Evolutionary conservation across 2,329 filamentous ascomycete genomes (phyloP).

Genomic region (Phaeophleospora eucalypticola): DNA sequence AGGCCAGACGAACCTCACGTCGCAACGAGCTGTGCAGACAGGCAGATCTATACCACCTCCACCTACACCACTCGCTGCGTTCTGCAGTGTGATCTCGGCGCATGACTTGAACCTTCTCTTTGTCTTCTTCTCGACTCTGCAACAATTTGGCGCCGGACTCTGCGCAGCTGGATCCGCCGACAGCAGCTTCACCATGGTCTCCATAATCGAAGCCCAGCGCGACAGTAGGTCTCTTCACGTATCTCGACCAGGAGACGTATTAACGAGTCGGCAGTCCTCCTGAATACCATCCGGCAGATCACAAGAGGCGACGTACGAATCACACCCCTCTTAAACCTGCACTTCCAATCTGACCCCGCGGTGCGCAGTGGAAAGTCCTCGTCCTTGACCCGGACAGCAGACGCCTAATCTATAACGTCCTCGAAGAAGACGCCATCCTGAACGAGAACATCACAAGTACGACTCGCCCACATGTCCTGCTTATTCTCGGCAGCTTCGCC

Average conservation of each 20-base stretch:
- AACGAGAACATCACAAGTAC: constrained; percentile 93
- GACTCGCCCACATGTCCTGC: constrained; percentile 30
- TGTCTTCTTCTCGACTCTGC: not conserved
- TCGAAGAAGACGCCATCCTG: constrained; percentile 94
- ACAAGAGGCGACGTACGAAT: constrained; percentile 64
- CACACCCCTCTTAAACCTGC: constrained; percentile 17
- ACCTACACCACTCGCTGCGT: too few relatives aligned
- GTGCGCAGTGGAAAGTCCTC: constrained; percentile 85
- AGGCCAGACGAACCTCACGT: too few relatives aligned
- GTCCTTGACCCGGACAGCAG: constrained; percentile 80
- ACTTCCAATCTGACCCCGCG: not conserved
- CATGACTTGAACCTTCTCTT: not conserved
- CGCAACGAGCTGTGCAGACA: too few relatives aligned
- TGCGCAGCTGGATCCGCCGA: not conserved
- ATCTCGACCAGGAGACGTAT: not conserved
- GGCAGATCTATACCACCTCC: too few relatives aligned
- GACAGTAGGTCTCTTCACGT: constrained; percentile 53
- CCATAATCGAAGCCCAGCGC: constrained; percentile 79
- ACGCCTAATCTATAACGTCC: constrained; percentile 83
- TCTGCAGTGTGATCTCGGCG: too few relatives aligned
- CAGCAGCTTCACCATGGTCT: constrained; percentile 61
- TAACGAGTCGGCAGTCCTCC: constrained; percentile 54
- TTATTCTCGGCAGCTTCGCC: constrained; percentile 9
- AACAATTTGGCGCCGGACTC: not conserved
- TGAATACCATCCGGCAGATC: constrained; percentile 70